These are phyloP conservation scores for Magnolia changhungtana DNA, from an alignment of 164 flowering plant species.

Conservation along the genomic window DNA sequence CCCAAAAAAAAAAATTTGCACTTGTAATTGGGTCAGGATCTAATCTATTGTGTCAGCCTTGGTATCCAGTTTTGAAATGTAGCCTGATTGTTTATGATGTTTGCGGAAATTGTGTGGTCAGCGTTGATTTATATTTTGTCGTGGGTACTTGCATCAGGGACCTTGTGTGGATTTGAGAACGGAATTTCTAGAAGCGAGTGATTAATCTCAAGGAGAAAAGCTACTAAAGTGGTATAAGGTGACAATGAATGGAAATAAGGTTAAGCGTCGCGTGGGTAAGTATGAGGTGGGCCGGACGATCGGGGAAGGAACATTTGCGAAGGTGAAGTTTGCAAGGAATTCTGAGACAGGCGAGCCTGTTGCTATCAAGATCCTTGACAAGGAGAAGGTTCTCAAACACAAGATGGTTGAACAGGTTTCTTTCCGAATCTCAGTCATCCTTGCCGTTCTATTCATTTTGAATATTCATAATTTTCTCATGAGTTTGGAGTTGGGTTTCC, in stretches of 20 bases:
- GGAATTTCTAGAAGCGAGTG: neutral
- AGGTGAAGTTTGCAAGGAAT: conserved; percentile 70
- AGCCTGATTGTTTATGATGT: neutral
- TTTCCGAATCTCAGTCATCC: neutral
- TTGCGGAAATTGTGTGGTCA: neutral
- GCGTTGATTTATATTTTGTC: neutral
- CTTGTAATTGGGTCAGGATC: neutral
- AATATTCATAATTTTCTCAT: neutral
- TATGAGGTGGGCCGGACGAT: conserved; percentile 74
- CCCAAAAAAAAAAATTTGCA: neutral
- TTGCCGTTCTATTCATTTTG: neutral
- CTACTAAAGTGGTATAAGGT: neutral
- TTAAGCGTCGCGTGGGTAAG: conserved; percentile 40
- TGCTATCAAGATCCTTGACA: conserved; percentile 70
- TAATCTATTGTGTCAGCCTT: neutral
- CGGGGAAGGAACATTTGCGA: conserved; percentile 80
- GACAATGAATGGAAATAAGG: conserved; percentile 7
- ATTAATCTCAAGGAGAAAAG: neutral
- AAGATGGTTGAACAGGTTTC: conserved; percentile 76
- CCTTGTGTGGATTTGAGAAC: neutral
- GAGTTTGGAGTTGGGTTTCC: neutral
- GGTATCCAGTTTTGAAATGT: neutral
- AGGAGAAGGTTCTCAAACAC: conserved; percentile 75
- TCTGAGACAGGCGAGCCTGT: conserved; percentile 65
- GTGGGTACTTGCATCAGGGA: neutral